phyloP scores from a whole-genome alignment of 2,329 filamentous ascomycete species.

The Diaporthe citri region DNA sequence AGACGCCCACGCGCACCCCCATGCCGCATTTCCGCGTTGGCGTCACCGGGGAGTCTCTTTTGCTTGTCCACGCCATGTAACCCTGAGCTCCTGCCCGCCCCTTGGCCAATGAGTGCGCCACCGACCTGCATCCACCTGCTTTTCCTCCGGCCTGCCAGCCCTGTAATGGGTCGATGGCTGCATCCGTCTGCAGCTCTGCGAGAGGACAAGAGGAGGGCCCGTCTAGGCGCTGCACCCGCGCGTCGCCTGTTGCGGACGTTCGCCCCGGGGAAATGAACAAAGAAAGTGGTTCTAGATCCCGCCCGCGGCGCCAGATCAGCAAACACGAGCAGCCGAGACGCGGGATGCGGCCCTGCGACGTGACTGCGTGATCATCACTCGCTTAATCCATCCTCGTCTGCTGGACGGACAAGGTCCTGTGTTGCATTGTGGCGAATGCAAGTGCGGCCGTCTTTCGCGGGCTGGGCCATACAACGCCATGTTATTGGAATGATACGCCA shows the following conservation, averaged over 20 bases:
- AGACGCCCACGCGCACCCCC: not conserved
- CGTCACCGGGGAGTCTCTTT: not conserved
- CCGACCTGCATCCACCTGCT: conserved; percentile 2
- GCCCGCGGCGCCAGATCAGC: not conserved
- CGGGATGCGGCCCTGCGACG: not conserved
- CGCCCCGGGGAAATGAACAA: not conserved
- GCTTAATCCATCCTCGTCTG: not conserved
- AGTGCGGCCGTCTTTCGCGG: not conserved
- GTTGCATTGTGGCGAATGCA: conserved; percentile 2
- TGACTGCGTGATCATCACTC: conserved; percentile 20
- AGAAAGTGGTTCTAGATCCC: conserved; percentile 2
- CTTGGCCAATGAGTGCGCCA: not conserved
- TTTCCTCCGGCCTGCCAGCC: not conserved
- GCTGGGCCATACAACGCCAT: not conserved
- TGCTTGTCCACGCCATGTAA: conserved; percentile 7
- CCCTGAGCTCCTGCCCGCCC: not conserved
- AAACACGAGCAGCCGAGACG: not conserved
- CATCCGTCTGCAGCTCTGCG: not conserved
- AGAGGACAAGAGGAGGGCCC: not conserved
- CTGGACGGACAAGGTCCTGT: not conserved
- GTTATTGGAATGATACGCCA: not conserved
- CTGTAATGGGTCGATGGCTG: conserved; percentile 13
- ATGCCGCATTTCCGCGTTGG: not conserved
- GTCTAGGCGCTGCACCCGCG: conserved; percentile 1
- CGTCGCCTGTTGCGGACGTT: conserved; percentile 15